A percentile compares a stretch with the other conserved stretches of the same genome.
Conservation (phyloP, 306 rosid genomes). For the Ochetophila trinervis region DNA sequence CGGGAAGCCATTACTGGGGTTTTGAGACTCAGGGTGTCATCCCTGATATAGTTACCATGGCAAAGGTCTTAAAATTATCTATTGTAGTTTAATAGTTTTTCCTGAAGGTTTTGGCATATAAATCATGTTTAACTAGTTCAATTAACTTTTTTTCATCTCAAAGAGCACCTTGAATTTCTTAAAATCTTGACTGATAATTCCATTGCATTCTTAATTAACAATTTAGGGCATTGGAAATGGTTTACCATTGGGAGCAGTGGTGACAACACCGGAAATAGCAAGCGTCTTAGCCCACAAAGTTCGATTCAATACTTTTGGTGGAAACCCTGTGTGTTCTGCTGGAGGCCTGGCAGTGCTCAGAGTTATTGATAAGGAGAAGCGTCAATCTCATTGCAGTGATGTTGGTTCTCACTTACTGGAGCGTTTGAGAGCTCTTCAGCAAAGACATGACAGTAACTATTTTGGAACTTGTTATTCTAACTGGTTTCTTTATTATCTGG, state of each 20-base stretch:
- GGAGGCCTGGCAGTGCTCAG: constrained; percentile 87
- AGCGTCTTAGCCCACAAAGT: constrained; percentile 70
- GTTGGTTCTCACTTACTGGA: constrained; percentile 78
- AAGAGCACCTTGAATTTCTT: constrained; percentile 1
- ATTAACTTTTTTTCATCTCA: not conserved
- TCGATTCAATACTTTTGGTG: constrained; percentile 83
- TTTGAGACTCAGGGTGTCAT: constrained; percentile 83
- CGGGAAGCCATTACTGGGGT: constrained; percentile 95
- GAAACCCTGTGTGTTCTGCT: constrained; percentile 91
- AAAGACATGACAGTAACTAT: constrained; percentile 63
- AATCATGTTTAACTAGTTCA: not conserved
- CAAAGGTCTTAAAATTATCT: constrained; percentile 57
- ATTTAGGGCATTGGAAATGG: constrained; percentile 93
- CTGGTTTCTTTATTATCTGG: not conserved
- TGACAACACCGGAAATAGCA: constrained; percentile 91
- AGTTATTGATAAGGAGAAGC: constrained; percentile 85
- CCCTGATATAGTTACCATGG: constrained; percentile 98
- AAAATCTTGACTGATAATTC: constrained; percentile 7
- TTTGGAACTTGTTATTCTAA: constrained; percentile 17
- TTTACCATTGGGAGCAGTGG: constrained; percentile 86
- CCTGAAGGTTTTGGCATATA: not conserved
- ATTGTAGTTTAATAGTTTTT: not conserved
- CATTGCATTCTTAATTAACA: constrained; percentile 13
- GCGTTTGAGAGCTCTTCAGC: constrained; percentile 67
- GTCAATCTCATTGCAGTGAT: constrained; percentile 69